Percentiles rank a stretch among this genome's conserved stretches.
These are phyloP conservation scores for Scleromitrula shiraiana DNA, from an alignment of 2,329 filamentous ascomycete species.

Conservation along the genomic window DNA sequence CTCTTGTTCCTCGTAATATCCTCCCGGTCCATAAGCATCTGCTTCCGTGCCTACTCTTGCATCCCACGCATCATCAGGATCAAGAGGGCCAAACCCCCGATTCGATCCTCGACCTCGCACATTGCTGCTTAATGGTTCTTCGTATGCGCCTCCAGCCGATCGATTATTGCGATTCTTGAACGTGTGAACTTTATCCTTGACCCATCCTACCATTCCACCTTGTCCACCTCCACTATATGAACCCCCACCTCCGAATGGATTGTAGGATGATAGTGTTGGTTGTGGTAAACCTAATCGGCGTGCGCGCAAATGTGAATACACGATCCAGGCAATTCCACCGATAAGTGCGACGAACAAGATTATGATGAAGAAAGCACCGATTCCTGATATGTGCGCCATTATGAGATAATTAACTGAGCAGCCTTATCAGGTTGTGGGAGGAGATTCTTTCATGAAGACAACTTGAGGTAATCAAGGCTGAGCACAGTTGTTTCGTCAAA, in stretches of 20 bases:
- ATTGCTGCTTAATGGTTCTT: constrained; percentile 40
- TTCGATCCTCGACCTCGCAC: constrained; percentile 35
- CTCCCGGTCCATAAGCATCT: constrained; percentile 49
- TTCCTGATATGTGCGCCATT: constrained; percentile 53
- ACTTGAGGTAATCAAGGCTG: too few relatives aligned
- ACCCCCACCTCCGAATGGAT: constrained; percentile 51
- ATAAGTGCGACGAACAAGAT: constrained; percentile 53
- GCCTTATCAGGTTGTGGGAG: too few relatives aligned
- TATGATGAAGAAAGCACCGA: constrained; percentile 66
- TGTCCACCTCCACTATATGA: constrained; percentile 38
- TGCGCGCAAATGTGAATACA: constrained; percentile 65
- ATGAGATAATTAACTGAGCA: too few relatives aligned
- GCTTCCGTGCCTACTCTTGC: constrained; percentile 67
- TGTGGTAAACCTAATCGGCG: constrained; percentile 67
- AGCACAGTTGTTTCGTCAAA: too few relatives aligned
- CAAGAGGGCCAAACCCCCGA: constrained; percentile 58
- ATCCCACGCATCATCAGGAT: constrained; percentile 85
- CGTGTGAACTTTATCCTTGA: constrained; percentile 56
- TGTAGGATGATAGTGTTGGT: constrained; percentile 57
- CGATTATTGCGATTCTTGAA: constrained; percentile 59
- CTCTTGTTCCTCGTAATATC: constrained; percentile 73
- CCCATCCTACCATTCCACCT: constrained; percentile 63
- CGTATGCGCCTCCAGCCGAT: constrained; percentile 64
- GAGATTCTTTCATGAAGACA: too few relatives aligned
- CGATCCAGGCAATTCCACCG: constrained; percentile 55